phyloP scores from a whole-genome alignment of 2,329 filamentous ascomycete genomes.

The Plenodomus lindquistii region DNA sequence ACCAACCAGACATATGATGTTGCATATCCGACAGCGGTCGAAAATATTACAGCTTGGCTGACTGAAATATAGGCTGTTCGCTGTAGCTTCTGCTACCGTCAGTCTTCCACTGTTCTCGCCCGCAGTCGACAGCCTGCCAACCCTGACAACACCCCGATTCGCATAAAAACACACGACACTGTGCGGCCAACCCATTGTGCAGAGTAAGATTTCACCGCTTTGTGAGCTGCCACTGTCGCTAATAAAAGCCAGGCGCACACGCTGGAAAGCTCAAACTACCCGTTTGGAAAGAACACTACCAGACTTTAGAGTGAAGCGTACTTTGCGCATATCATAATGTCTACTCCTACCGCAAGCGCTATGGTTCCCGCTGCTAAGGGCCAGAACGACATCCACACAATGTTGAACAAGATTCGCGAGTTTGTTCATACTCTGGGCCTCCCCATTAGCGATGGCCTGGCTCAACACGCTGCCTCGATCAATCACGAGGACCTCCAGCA shows the following conservation, averaged over 20 bases:
- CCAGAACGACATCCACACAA: slow-evolving; percentile 10
- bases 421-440: slow-evolving; percentile 27
- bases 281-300: neutral
- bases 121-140: neutral
- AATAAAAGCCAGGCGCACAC: neutral
- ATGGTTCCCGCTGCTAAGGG: slow-evolving; percentile 5
- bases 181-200: neutral
- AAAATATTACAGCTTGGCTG: slow-evolving; percentile 4
- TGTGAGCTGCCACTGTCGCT: neutral
- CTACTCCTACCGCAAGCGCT: slow-evolving; percentile 8
- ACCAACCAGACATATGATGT: slow-evolving; percentile 3
- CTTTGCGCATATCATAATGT: slow-evolving; percentile 12
- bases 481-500: slow-evolving; percentile 40
- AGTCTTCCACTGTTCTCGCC: slow-evolving; percentile 6
- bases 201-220: neutral
- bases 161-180: neutral
- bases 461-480: slow-evolving; percentile 31
- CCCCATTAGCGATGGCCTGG: slow-evolving; percentile 25
- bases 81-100: slow-evolving; percentile 22
- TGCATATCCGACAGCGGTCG: neutral
- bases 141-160: slow-evolving; percentile 3
- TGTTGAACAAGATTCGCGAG: slow-evolving; percentile 24
- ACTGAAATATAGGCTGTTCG: slow-evolving; percentile 15
- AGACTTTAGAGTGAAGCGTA: neutral
- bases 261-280: neutral